Conservation (phyloP, 1,284 basidiomycete species). For the Irpex lacteus region DNA sequence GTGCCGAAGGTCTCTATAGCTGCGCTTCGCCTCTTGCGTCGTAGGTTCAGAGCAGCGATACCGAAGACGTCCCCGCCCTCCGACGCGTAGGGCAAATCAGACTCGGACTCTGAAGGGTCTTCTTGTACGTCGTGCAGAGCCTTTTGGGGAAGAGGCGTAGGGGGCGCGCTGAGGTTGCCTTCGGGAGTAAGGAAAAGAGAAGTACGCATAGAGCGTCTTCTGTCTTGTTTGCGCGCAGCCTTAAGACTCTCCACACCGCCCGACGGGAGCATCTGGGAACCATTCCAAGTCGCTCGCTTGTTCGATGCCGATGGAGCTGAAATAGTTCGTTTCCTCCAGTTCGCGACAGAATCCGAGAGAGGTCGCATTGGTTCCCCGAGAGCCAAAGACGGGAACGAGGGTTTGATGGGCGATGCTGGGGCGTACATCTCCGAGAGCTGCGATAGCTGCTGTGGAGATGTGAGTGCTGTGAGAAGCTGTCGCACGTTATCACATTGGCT, state of each 20-base stretch:
- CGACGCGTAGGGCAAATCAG: constrained; percentile 12
- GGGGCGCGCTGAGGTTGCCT: constrained; percentile 41
- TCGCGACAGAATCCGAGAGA: constrained; percentile 39
- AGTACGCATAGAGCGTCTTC: constrained; percentile 52
- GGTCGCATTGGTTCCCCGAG: constrained; percentile 32
- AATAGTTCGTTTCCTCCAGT: constrained; percentile 23
- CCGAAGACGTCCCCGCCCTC: constrained; percentile 46
- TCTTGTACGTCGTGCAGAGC: constrained; percentile 37
- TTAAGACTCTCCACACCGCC: constrained; percentile 22
- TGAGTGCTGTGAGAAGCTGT: constrained; percentile 70
- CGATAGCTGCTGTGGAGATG: constrained; percentile 61
- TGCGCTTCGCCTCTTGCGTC: constrained; percentile 46
- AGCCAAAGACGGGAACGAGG: constrained; percentile 30
- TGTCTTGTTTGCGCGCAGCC: constrained; percentile 42
- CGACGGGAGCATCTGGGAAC: constrained; percentile 44
- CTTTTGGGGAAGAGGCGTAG: constrained; percentile 36
- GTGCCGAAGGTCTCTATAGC: constrained; percentile 47
- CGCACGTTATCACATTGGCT: constrained; percentile 78
- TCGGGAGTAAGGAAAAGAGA: constrained; percentile 37
- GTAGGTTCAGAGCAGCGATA: constrained; percentile 55
- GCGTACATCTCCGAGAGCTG: constrained; percentile 84
- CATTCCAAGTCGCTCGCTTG: constrained; percentile 76
- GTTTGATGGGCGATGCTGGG: constrained; percentile 60
- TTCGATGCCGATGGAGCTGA: constrained; percentile 23
- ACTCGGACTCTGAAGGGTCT: constrained; percentile 14